phyloP scores from a whole-genome alignment of 202 grass and related monocot species.

The Carex arenaria region DNA sequence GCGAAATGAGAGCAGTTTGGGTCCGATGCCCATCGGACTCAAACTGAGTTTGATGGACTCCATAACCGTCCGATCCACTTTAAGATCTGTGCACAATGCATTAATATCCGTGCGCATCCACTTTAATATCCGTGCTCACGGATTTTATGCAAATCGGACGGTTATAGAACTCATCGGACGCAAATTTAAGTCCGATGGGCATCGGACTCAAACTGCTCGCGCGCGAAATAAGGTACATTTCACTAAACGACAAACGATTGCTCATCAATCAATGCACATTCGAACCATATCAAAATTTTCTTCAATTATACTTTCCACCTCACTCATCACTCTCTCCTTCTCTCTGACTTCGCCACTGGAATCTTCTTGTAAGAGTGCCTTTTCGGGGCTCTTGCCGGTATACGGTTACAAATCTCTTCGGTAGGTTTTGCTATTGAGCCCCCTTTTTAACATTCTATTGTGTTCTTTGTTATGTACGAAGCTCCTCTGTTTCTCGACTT shows the following conservation, averaged over 20 bases:
- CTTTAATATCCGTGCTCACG: too few relatives aligned
- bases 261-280: constrained; percentile 9
- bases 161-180: too few relatives aligned
- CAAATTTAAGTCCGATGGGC: too few relatives aligned
- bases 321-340: not conserved
- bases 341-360: constrained; percentile 4
- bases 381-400: not conserved
- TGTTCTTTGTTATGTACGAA: not conserved
- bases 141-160: too few relatives aligned
- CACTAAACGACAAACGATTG: not conserved
- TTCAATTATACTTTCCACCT: not conserved
- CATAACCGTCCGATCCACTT: too few relatives aligned
- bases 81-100: too few relatives aligned
- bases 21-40: too few relatives aligned
- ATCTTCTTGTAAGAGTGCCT: not conserved
- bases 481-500: not conserved
- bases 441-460: not conserved
- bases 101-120: too few relatives aligned
- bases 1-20: too few relatives aligned
- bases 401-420: not conserved
- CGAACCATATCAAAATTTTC: not conserved
- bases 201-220: too few relatives aligned
- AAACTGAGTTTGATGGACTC: too few relatives aligned
- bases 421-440: not conserved
- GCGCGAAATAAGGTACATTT: not conserved